A percentile compares a stretch with the other conserved stretches of the same genome.
phyloP scores from a whole-genome alignment of 1,284 basidiomycete genomes.

The Leccinum glutinopallens region DNA sequence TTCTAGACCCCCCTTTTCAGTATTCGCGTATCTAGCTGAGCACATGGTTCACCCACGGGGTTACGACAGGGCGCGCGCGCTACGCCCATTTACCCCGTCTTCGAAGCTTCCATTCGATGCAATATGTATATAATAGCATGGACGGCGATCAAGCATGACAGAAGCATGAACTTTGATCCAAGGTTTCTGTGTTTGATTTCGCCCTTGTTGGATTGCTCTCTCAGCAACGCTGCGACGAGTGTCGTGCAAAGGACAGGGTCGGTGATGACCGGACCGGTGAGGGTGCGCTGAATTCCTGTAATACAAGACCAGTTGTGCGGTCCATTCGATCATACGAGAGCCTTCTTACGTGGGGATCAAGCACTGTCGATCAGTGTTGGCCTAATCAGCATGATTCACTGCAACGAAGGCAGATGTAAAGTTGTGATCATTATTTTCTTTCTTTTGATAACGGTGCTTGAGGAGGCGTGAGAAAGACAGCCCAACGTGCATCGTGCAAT shows the following conservation, averaged over 20 bases:
- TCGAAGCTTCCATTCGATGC: neutral
- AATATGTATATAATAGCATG: neutral
- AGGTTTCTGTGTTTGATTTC: neutral
- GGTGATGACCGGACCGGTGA: neutral
- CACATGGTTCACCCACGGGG: neutral
- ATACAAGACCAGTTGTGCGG: neutral
- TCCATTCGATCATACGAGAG: neutral
- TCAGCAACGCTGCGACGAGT: neutral
- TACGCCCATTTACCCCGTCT: neutral
- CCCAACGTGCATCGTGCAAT: neutral
- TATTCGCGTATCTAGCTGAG: neutral
- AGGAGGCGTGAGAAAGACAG: neutral
- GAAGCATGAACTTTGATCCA: neutral
- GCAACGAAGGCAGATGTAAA: neutral
- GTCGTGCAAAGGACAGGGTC: neutral
- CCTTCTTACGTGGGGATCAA: too few relatives aligned
- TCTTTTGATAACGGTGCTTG: too few relatives aligned
- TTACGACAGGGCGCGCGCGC: neutral
- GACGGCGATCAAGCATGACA: slow-evolving; percentile 1
- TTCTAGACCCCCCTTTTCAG: neutral
- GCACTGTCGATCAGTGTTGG: too few relatives aligned
- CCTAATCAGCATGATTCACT: neutral
- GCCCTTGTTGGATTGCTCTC: neutral
- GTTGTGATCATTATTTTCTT: neutral
- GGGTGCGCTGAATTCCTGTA: neutral